phyloP scores from a whole-genome alignment of 169 alveolate genomes.

The Eimeria acervulina region DNA sequence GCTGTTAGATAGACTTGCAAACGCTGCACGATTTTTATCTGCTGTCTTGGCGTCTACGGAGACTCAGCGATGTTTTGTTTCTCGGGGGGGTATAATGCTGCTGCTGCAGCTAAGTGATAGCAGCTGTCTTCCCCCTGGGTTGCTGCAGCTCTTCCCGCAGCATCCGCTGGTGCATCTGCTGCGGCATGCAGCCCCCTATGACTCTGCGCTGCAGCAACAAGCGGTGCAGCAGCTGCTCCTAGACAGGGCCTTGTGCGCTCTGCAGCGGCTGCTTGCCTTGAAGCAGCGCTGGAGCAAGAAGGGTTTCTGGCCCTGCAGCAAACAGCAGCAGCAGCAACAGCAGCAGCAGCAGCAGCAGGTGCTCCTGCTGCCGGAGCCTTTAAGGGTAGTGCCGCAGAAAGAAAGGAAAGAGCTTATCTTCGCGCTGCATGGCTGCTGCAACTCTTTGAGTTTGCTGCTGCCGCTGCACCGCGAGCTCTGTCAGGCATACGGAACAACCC shows the following conservation, averaged over 20 bases:
- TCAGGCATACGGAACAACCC: slow-evolving; percentile 71
- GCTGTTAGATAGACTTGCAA: slow-evolving; percentile 76
- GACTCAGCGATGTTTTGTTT: slow-evolving; percentile 65
- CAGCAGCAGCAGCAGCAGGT: slow-evolving; percentile 21
- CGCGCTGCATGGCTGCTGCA: slow-evolving; percentile 69
- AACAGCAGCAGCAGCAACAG: slow-evolving; percentile 22
- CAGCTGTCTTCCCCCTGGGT: slow-evolving; percentile 77
- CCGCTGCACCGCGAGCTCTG: slow-evolving; percentile 67
- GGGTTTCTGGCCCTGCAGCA: slow-evolving; percentile 17
- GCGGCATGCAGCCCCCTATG: slow-evolving; percentile 75
- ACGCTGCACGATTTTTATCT: slow-evolving; percentile 57
- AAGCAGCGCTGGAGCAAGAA: slow-evolving; percentile 49
- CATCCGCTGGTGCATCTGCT: slow-evolving; percentile 75
- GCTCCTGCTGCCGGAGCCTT: neutral
- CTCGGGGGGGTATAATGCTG: slow-evolving; percentile 77
- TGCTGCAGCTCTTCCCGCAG: slow-evolving; percentile 72
- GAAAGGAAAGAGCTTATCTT: slow-evolving; percentile 38
- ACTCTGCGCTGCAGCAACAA: slow-evolving; percentile 76
- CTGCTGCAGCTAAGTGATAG: slow-evolving; percentile 59
- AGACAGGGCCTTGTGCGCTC: slow-evolving; percentile 4
- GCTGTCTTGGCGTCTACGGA: slow-evolving; percentile 51
- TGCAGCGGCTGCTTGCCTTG: slow-evolving; percentile 71
- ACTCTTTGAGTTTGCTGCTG: slow-evolving; percentile 49
- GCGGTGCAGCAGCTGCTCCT: slow-evolving; percentile 81
- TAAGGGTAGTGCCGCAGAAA: neutral